Conservation (phyloP, 495 filamentous ascomycete genomes). For the Neurospora sp. region DNA sequence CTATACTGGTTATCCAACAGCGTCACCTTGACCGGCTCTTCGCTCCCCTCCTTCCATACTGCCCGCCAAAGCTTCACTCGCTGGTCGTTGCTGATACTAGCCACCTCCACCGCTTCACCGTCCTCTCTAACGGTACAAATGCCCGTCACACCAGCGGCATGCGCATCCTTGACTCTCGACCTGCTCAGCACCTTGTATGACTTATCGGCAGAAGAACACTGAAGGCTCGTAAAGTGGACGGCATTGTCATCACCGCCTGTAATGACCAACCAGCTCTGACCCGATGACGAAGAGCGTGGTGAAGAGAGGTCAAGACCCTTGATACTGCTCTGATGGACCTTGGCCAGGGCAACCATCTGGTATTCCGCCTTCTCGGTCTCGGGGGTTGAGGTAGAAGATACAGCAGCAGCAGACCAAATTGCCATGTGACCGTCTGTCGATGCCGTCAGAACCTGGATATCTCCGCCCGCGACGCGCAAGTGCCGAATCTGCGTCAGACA, state of each 20-base stretch:
- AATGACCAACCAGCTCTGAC: conserved; percentile 39
- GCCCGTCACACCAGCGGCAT: conserved; percentile 71
- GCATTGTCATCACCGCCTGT: conserved; percentile 82
- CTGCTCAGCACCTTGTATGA: conserved; percentile 24
- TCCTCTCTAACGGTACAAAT: conserved; percentile 36
- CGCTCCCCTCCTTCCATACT: neutral
- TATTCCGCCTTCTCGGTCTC: neutral
- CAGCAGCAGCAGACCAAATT: conserved; percentile 20
- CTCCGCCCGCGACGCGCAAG: conserved; percentile 26
- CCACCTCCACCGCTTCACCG: conserved; percentile 25
- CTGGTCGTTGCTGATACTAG: conserved; percentile 71
- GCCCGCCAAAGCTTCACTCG: conserved; percentile 63
- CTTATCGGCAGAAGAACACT: neutral
- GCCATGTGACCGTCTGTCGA: conserved; percentile 37
- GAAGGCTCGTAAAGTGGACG: conserved; percentile 46
- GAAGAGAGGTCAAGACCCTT: conserved; percentile 43
- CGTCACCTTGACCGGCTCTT: conserved; percentile 23
- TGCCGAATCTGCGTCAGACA: conserved; percentile 64
- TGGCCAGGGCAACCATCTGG: conserved; percentile 16
- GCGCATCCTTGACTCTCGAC: conserved; percentile 57
- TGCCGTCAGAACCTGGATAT: conserved; percentile 43
- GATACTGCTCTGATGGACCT: conserved; percentile 66
- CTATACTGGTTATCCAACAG: conserved; percentile 46
- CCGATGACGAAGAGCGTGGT: conserved; percentile 7
- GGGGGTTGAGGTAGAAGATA: neutral